These are phyloP conservation scores for Colletotrichum sp. DNA, from an alignment of 2,329 filamentous ascomycete genomes.

Conservation along the genomic window DNA sequence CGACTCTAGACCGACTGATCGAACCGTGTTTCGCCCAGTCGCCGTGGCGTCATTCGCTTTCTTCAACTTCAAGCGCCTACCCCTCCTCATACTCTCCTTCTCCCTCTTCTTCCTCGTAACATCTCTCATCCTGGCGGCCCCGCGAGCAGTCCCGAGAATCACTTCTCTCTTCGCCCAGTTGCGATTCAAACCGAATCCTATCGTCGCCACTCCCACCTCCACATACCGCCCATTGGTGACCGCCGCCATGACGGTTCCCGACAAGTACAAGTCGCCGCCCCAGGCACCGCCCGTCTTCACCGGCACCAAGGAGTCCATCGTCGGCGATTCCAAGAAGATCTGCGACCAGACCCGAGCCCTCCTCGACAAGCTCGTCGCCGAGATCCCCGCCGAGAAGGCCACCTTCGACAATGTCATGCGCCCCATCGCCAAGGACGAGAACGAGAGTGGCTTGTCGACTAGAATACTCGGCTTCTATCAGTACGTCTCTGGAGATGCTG, in stretches of 20 bases:
- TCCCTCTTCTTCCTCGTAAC: constrained; percentile 61
- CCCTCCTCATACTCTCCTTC: constrained; percentile 50
- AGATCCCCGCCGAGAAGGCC: constrained; percentile 57
- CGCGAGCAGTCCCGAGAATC: constrained; percentile 63
- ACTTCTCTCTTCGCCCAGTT: constrained; percentile 62
- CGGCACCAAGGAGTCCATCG: constrained; percentile 71
- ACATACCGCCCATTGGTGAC: constrained; percentile 42
- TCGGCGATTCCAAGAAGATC: constrained; percentile 69
- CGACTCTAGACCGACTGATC: constrained; percentile 3
- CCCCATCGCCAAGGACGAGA: constrained; percentile 78
- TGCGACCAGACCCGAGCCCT: constrained; percentile 67
- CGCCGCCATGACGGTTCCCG: constrained; percentile 64
- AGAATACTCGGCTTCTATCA: constrained; percentile 82
- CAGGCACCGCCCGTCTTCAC: constrained; percentile 81
- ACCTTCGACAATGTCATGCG: constrained; percentile 61
- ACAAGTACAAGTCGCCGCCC: constrained; percentile 74
- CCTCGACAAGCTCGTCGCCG: constrained; percentile 70
- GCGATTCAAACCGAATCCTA: constrained; percentile 39
- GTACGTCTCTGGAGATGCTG: constrained; percentile 72
- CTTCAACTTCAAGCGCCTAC: constrained; percentile 20
- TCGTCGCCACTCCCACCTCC: constrained; percentile 32
- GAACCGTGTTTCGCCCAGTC: constrained; percentile 21
- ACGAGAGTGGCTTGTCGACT: constrained; percentile 61
- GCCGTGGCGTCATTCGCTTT: constrained; percentile 42
- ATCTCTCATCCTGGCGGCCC: constrained; percentile 70